Percentiles rank a stretch among this genome's conserved stretches.
phyloP scores from a whole-genome alignment of 2,329 filamentous ascomycete species.

The Calonectria montana region DNA sequence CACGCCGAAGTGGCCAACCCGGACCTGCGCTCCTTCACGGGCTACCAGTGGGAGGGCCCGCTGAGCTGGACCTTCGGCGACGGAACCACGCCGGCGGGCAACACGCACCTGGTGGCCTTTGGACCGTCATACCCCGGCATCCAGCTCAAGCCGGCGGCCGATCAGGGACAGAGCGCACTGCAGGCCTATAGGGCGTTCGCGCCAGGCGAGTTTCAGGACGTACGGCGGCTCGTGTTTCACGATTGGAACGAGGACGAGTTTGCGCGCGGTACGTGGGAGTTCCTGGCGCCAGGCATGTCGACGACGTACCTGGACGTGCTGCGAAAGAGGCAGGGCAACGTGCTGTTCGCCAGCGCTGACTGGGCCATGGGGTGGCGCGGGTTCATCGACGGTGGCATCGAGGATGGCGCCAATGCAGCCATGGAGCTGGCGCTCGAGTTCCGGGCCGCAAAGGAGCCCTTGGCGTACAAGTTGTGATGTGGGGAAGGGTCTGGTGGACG shows the following conservation, averaged over 20 bases:
- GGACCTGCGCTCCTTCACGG: constrained; percentile 15
- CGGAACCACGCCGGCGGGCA: constrained; percentile 22
- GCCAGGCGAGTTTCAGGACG: constrained; percentile 13
- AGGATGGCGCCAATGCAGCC: constrained; percentile 24
- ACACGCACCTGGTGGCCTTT: constrained; percentile 26
- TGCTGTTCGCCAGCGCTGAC: constrained; percentile 26
- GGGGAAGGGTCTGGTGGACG: background rate
- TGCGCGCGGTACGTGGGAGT: constrained; percentile 24
- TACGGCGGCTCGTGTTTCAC: constrained; percentile 21
- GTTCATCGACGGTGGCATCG: constrained; percentile 25
- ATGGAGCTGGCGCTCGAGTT: constrained; percentile 23
- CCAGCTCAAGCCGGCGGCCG: constrained; percentile 16
- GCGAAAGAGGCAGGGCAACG: constrained; percentile 19
- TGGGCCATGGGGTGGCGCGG: constrained; percentile 26
- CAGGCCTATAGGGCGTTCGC: constrained; percentile 12
- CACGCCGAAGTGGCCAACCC: constrained; percentile 26
- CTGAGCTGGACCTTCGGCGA: constrained; percentile 26
- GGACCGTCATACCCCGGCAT: constrained; percentile 16
- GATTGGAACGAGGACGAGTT: constrained; percentile 32
- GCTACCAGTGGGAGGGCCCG: constrained; percentile 11
- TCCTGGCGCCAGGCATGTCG: constrained; percentile 19
- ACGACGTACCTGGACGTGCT: constrained; percentile 22
- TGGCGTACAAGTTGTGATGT: constrained; percentile 1
- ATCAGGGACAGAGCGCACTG: constrained; percentile 1
- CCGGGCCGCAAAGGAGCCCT: constrained; percentile 5